phyloP scores from a whole-genome alignment of 805 yeast species.

The Monosporozyma servazzii region DNA sequence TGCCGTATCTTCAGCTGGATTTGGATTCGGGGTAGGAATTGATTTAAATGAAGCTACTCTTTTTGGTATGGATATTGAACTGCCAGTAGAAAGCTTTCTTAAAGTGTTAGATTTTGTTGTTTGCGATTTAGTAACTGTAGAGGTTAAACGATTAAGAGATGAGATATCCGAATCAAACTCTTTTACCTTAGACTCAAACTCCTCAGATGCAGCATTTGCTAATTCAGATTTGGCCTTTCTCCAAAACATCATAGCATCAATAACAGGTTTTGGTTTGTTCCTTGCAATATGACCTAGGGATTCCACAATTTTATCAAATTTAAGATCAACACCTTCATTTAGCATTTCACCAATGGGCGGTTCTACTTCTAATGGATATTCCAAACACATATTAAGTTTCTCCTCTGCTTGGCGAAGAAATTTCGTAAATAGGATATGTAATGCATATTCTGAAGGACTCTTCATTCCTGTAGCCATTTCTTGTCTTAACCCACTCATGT shows the following conservation, averaged over 20 bases:
- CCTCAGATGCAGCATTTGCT: slow-evolving; percentile 53
- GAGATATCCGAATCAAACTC: slow-evolving; percentile 21
- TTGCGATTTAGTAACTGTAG: slow-evolving; percentile 7
- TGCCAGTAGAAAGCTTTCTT: slow-evolving; percentile 22
- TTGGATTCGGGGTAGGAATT: slow-evolving; percentile 14
- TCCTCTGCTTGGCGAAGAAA: slow-evolving; percentile 91
- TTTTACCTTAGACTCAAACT: slow-evolving; percentile 37
- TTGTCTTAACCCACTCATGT: slow-evolving; percentile 27
- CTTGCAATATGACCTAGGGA: slow-evolving; percentile 88
- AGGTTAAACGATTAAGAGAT: not conserved
- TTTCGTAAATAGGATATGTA: slow-evolving; percentile 90
- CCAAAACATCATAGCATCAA: slow-evolving; percentile 98
- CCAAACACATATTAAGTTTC: slow-evolving; percentile 64
- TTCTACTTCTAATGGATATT: slow-evolving; percentile 52
- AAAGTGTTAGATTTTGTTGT: slow-evolving; percentile 15
- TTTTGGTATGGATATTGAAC: slow-evolving; percentile 33
- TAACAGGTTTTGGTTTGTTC: slow-evolving; percentile 86
- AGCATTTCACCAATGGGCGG: slow-evolving; percentile 72
- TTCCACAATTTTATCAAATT: slow-evolving; percentile 75
- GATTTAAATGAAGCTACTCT: slow-evolving; percentile 44
- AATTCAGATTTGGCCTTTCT: slow-evolving; percentile 86
- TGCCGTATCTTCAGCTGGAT: slow-evolving; percentile 39
- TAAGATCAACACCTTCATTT: slow-evolving; percentile 78
- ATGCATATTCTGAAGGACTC: slow-evolving; percentile 79
- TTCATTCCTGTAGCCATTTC: slow-evolving; percentile 46